Evolutionary conservation across 192 early-diverging fungal species (phyloP).

Genomic region (Umbelopsis isabellina): DNA sequence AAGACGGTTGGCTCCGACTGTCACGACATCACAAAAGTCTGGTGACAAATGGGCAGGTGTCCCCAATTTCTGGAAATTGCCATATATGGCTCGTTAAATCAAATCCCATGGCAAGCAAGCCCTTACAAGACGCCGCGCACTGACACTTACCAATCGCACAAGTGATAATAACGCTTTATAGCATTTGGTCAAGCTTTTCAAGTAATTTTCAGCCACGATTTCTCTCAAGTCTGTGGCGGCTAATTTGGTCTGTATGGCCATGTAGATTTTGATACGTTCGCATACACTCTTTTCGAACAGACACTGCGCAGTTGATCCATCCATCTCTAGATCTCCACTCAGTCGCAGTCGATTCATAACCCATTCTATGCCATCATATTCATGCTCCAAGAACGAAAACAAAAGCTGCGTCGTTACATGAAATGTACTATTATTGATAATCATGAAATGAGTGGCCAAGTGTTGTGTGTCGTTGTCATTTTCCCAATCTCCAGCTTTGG

Average conservation of each 20-base stretch:
- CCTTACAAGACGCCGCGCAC: background rate
- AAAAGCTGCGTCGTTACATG: constrained; percentile 37
- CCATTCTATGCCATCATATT: constrained; percentile 56
- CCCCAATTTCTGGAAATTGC: constrained; percentile 28
- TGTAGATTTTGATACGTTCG: constrained; percentile 39
- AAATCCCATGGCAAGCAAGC: background rate
- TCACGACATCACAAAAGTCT: constrained; percentile 50
- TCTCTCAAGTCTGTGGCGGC: constrained; percentile 43
- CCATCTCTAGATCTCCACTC: constrained; percentile 31
- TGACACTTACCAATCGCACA: constrained; percentile 46
- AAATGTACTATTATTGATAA: constrained; percentile 50
- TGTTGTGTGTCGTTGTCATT: constrained; percentile 21
- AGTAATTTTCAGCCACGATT: constrained; percentile 49
- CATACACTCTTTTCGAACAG: constrained; percentile 48
- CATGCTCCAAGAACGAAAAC: constrained; percentile 47
- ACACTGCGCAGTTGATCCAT: background rate
- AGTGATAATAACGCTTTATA: constrained; percentile 52
- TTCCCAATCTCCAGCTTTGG: constrained; percentile 32
- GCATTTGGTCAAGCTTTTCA: constrained; percentile 49
- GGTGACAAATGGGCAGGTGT: constrained; percentile 32
- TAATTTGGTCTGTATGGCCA: constrained; percentile 46
- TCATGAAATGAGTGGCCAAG: constrained; percentile 32
- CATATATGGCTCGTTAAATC: background rate
- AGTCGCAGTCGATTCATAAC: constrained; percentile 44
- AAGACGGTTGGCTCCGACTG: constrained; percentile 46